Base-by-base conservation (phyloP, 2,329 filamentous ascomycete species). In the Sarocladiaceae sp. region DNA sequence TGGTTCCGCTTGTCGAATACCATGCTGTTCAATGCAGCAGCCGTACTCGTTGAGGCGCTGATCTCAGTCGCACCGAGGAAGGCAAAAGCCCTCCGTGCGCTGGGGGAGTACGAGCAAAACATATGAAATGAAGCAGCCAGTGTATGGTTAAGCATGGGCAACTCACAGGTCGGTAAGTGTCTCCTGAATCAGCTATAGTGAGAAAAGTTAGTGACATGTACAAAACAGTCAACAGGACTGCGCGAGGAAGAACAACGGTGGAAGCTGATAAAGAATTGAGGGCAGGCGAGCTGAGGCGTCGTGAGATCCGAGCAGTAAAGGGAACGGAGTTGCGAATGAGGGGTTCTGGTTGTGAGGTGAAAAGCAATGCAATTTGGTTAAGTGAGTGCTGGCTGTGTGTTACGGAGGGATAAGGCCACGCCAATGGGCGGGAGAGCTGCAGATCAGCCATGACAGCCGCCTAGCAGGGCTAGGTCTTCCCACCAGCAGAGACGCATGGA, bases 91-190 rank as follows among this genome's bases (percentile, higher is more conserved):
- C n/a, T n/a, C n/a, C n/a, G n/a, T n/a, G n/a, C n/a, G n/a, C n/a
- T n/a, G n/a, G n/a, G n/a, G n/a, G n/a, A n/a, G n/a, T n/a, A n/a
- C n/a, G n/a, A n/a, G n/a, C n/a, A n/a, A n/a, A n/a, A n/a, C n/a
- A n/a, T n/a, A n/a, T n/a, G n/a, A n/a, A n/a, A n/a, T n/a, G n/a
- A n/a, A n/a, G n/a, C n/a, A n/a, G n/a, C n/a, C n/a, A n/a, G n/a
- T n/a, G n/a, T n/a, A n/a, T n/a, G n/a, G n/a, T n/a, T n/a, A n/a
- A n/a, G n/a, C n/a, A n/a, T 13, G 26, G 26, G 21, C 52, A 6
- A 73, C 73, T 75, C 65, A 76, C 76, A 58, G 76, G 74, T 62
- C 76, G 74, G 63, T 80, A 80, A 52, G 67, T 80, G 58, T 80
- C 76, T 64, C 73, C 73, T 56, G 73, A 71, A 57, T 80, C 76